Conservation (phyloP, 495 filamentous ascomycete genomes). For the Astrocystis sublimbata region DNA sequence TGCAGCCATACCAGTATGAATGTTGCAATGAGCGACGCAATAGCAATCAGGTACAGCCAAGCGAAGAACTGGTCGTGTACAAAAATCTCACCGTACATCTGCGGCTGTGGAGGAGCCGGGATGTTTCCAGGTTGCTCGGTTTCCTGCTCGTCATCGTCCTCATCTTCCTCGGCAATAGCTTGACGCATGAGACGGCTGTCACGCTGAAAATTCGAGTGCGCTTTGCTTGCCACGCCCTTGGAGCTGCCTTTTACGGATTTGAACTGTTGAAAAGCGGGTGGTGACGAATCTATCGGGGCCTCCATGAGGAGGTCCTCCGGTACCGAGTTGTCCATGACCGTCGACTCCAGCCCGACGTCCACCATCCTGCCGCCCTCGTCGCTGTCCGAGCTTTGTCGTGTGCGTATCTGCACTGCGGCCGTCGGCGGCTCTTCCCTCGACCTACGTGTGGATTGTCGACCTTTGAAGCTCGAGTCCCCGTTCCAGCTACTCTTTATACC, state of each 20-base stretch:
- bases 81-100: constrained; percentile 49
- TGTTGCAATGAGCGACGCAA: constrained; percentile 80
- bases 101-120: constrained; percentile 26
- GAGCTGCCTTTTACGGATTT: constrained; percentile 33
- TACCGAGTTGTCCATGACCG: constrained; percentile 57
- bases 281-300: constrained; percentile 61
- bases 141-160: constrained; percentile 30
- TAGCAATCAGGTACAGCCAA: constrained; percentile 81
- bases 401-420: constrained; percentile 46
- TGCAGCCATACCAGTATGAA: constrained; percentile 87
- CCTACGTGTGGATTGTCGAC: constrained; percentile 32
- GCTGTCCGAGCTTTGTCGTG: constrained; percentile 42
- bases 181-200: constrained; percentile 34
- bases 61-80: constrained; percentile 87
- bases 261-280: constrained; percentile 88
- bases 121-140: constrained; percentile 21
- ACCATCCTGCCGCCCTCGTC: constrained; percentile 71
- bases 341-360: constrained; percentile 80
- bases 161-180: constrained; percentile 34
- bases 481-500: constrained; percentile 65
- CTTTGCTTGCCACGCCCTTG: constrained; percentile 22
- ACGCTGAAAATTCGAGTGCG: constrained; percentile 31
- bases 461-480: constrained; percentile 46
- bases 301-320: constrained; percentile 61
- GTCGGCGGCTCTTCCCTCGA: constrained; percentile 44